A percentile compares a stretch with the other conserved stretches of the same genome.
Conservation (phyloP, 2,329 filamentous ascomycete genomes). For the Penicillium sp. region DNA sequence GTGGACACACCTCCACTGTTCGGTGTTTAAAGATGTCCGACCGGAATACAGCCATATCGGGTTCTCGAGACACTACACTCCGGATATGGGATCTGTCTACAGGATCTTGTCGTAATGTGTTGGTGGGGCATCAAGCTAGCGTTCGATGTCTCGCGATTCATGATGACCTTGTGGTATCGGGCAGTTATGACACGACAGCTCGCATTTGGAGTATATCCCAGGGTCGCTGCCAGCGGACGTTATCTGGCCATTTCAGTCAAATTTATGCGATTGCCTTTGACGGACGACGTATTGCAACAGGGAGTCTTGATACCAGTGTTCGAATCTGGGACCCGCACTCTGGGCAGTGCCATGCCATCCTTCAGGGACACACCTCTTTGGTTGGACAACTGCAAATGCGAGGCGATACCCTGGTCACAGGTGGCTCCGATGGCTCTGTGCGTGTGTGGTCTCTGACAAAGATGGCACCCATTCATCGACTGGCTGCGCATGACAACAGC, state of each 20-base stretch:
- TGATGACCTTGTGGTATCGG: constrained; percentile 94
- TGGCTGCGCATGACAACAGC: constrained; percentile 96
- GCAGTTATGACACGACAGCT: constrained; percentile 94
- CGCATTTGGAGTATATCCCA: constrained; percentile 98
- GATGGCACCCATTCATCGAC: constrained; percentile 84
- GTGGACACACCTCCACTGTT: constrained; percentile 94
- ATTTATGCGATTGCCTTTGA: constrained; percentile 99
- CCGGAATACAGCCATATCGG: constrained; percentile 86
- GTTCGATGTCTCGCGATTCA: constrained; percentile 93
- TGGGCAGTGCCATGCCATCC: constrained; percentile 79
- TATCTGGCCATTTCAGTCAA: constrained; percentile 94
- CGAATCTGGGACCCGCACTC: constrained; percentile 91
- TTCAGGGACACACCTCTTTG: constrained; percentile 94
- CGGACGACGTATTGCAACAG: constrained; percentile 85
- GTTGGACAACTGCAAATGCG: constrained; percentile 96
- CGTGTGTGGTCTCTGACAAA: constrained; percentile 90
- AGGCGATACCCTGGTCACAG: constrained; percentile 88
- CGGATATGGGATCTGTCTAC: constrained; percentile 90
- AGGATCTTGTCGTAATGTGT: constrained; percentile 81
- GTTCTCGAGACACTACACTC: constrained; percentile 88
- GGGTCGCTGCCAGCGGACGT: constrained; percentile 81
- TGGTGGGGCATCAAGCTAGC: constrained; percentile 91
- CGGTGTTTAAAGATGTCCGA: constrained; percentile 98
- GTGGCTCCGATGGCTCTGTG: constrained; percentile 91
- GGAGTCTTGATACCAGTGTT: constrained; percentile 92